phyloP scores from a whole-genome alignment of 371 early-diverging fungal genomes.

The Dichotomocladium elegans region DNA sequence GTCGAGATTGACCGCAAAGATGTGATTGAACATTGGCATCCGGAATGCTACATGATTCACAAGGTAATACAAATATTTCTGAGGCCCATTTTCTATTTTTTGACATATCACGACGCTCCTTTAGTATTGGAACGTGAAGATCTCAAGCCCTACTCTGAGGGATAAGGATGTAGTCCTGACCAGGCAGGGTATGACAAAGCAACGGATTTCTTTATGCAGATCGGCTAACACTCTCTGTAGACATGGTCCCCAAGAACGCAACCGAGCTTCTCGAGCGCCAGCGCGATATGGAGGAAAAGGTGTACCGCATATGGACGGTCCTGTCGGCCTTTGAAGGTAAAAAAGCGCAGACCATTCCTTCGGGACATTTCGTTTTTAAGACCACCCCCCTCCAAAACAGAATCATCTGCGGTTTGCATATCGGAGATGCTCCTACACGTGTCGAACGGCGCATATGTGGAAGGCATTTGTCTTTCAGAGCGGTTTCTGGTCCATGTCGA shows the following conservation, averaged over 20 bases:
- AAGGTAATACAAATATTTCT: constrained; percentile 52
- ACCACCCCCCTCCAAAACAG: constrained; percentile 38
- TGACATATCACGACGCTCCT: no score
- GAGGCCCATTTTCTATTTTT: no score
- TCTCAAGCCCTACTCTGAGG: constrained; percentile 17
- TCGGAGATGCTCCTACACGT: constrained; percentile 94
- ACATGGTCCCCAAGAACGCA: constrained; percentile 15
- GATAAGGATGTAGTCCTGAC: not conserved
- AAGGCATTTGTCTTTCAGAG: constrained; percentile 88
- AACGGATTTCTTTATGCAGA: no score
- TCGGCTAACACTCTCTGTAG: not conserved
- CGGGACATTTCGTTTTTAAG: constrained; percentile 79
- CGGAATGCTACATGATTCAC: constrained; percentile 98
- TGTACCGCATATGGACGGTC: constrained; percentile 85
- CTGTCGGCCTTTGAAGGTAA: constrained; percentile 74
- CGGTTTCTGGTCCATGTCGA: constrained; percentile 92
- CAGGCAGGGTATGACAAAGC: not conserved
- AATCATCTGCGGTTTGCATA: constrained; percentile 94
- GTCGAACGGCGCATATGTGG: constrained; percentile 76
- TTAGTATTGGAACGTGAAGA: constrained; percentile 80
- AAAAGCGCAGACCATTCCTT: constrained; percentile 65
- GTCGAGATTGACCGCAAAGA: constrained; percentile 85
- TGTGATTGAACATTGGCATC: constrained; percentile 93
- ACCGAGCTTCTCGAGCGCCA: constrained; percentile 46
- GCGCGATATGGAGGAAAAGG: constrained; percentile 70